A percentile compares a stretch with the other conserved stretches of the same genome.
Conservation (phyloP, 140 eudicot genomes). For the Anethum foeniculum region DNA sequence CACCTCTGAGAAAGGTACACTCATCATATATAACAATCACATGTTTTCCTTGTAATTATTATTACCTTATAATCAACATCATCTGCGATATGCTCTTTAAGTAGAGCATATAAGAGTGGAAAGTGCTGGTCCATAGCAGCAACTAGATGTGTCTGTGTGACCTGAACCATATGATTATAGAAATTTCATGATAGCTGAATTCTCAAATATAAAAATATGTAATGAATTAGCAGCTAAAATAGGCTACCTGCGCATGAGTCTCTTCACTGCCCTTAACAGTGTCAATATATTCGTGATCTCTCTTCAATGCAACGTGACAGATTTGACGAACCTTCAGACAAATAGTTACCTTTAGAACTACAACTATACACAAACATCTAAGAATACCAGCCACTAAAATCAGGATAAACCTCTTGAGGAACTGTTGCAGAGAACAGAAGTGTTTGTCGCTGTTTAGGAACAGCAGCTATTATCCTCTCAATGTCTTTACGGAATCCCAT, state of each 20-base stretch:
- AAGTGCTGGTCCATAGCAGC: constrained; percentile 83
- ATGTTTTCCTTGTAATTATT: constrained; percentile 1
- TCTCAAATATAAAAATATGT: neutral
- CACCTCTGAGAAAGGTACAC: neutral
- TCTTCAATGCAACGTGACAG: constrained; percentile 86
- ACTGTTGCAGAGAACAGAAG: constrained; percentile 96
- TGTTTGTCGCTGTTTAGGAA: constrained; percentile 89
- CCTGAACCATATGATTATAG: constrained; percentile 34
- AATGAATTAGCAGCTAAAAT: neutral
- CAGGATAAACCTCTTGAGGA: constrained; percentile 70
- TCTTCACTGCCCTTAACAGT: constrained; percentile 81
- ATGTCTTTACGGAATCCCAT: constrained; percentile 99
- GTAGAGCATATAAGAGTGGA: constrained; percentile 55
- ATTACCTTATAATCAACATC: constrained; percentile 88
- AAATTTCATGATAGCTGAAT: constrained; percentile 11
- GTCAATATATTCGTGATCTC: constrained; percentile 80
- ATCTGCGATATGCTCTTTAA: constrained; percentile 77
- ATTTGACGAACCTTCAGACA: constrained; percentile 78
- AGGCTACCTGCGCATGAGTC: constrained; percentile 77
- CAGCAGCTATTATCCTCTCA: constrained; percentile 79
- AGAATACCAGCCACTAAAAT: constrained; percentile 14
- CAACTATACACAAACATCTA: neutral
- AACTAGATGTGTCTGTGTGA: constrained; percentile 68
- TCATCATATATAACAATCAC: neutral
- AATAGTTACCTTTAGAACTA: constrained; percentile 9